Evolutionary conservation across 352 stramenopile species (phyloP).

Genomic region (Globisporangium middletonii): DNA sequence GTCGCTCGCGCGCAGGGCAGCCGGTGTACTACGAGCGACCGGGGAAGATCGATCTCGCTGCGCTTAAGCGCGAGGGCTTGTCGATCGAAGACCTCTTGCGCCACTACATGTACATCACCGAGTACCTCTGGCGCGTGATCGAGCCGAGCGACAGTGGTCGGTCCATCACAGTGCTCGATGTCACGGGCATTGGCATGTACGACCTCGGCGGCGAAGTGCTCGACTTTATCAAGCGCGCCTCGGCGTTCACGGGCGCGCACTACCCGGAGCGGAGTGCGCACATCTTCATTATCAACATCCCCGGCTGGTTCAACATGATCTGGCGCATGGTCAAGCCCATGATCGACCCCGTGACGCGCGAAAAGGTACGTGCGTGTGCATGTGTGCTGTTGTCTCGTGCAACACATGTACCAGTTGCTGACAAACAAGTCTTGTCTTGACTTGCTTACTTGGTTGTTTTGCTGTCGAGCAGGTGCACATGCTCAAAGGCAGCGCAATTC

Average conservation of each 20-base stretch:
- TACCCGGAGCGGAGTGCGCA: conserved; percentile 92
- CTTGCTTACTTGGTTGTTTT: neutral
- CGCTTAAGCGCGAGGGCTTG: conserved; percentile 80
- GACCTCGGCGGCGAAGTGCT: conserved; percentile 83
- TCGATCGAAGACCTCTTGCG: conserved; percentile 84
- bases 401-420: neutral
- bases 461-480: conserved; percentile 48
- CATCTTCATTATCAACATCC: conserved; percentile 95
- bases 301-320: conserved; percentile 92
- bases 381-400: neutral
- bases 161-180: conserved; percentile 82
- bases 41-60: conserved; percentile 81
- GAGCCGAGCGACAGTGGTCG: conserved; percentile 65
- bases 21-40: conserved; percentile 85
- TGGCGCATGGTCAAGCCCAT: conserved; percentile 93
- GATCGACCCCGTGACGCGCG: conserved; percentile 90
- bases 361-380: conserved; percentile 69
- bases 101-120: conserved; percentile 92
- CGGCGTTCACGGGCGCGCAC: conserved; percentile 85
- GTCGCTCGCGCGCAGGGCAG: conserved; percentile 61
- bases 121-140: conserved; percentile 86
- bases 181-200: conserved; percentile 85
- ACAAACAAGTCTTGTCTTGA: conserved; percentile 2
- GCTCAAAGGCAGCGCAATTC: conserved; percentile 76
- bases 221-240: conserved; percentile 86